Base-by-base conservation (phyloP, 2,329 filamentous ascomycete species). In the Mycocentrospora acerina region DNA sequence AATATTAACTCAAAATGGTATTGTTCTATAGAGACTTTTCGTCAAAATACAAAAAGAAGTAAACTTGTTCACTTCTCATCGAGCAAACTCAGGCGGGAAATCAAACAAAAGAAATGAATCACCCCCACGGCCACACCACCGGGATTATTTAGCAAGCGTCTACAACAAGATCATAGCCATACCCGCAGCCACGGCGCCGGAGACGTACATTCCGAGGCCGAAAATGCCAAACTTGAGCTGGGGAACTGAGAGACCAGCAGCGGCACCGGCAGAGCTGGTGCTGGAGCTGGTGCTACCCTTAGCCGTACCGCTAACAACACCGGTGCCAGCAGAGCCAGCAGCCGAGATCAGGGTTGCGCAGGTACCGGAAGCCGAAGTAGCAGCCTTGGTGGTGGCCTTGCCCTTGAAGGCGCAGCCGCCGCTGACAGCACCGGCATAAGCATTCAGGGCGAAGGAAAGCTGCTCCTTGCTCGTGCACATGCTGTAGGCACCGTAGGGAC, bases 401-500 rank as follows among this genome's bases (percentile, higher is more conserved):
- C 86, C 85, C 41, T 77, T 72, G 70, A 90, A 90, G 73, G 82
- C 75, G 65, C 88, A 94, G 22, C 87, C 83, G 37, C 71, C 70
- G 17, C 71, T 62, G 33, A 70, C 68, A 51, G 66, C 68, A 46
- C 57, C 55, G 18, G 56, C 56, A 76, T 90, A 91, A 55, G 80
- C 70, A 72, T 90, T 81, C 52, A 90, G 78, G 32, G 82, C 85
- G 64, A 80, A 90, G 41, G 80, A 80, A 27, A 94, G 80, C 76
- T 90, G 80, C 69, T 88, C 76, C 53, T 77, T 75, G 57, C 79
- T 60, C 53, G 76, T 74, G 75, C 88, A 94, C 82, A 89, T 88
- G 68, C 81, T 80, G 75, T 87, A 89, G 32, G 85, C 79, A 54
- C 88, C 88, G 67, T 87, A 93, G 45, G 77, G 71, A 59, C 86